Conservation (phyloP, 345 rosid species). For the Diplotaxis tenuifolia region DNA sequence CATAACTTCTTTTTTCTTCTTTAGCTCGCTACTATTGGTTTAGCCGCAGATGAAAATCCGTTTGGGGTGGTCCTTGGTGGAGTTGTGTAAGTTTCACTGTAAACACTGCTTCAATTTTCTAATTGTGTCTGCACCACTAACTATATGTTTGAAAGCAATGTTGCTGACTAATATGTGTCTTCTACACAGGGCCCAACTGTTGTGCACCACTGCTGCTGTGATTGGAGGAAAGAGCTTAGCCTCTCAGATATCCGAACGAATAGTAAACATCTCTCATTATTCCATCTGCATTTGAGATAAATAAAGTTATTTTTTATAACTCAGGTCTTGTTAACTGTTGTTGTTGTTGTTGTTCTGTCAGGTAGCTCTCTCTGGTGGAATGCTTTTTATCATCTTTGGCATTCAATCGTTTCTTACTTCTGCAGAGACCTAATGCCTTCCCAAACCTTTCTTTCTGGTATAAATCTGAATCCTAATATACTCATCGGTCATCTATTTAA, state of each 20-base stretch:
- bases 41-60: conserved; percentile 97
- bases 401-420: conserved; percentile 82
- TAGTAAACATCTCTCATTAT: conserved; percentile 35
- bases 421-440: conserved; percentile 33
- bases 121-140: not conserved
- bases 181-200: conserved; percentile 66
- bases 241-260: conserved; percentile 89
- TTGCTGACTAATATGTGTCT: conserved; percentile 11
- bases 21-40: conserved; percentile 92
- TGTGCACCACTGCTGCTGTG: conserved; percentile 95
- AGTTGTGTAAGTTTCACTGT: conserved; percentile 55
- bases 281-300: not conserved
- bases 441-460: conserved; percentile 11
- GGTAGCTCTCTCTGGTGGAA: conserved; percentile 91
- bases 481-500: not conserved
- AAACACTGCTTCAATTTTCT: not conserved
- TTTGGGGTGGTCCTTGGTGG: conserved; percentile 93
- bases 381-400: conserved; percentile 85
- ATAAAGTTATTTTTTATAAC: not conserved
- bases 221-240: conserved; percentile 98
- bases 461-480: not conserved
- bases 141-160: not conserved
- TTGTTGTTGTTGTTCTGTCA: conserved; percentile 41
- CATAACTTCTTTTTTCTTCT: conserved; percentile 17
- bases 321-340: not conserved